These are phyloP conservation scores for Sutorius eximius DNA, from an alignment of 1,284 basidiomycete genomes.

Conservation along the genomic window DNA sequence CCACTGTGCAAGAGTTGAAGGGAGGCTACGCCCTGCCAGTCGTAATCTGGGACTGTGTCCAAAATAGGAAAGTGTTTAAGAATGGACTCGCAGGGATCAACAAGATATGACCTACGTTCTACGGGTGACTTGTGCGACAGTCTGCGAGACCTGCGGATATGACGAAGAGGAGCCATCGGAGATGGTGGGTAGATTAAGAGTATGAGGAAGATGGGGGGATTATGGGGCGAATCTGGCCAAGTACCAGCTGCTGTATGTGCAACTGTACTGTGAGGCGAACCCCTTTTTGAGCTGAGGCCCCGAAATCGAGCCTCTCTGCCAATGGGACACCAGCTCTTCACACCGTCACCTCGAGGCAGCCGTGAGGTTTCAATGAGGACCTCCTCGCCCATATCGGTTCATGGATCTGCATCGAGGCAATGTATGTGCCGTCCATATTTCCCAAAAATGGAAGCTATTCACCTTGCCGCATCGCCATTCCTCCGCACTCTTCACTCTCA, in stretches of 20 bases:
- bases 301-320: constrained; percentile 20
- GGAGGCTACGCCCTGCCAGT: constrained; percentile 18
- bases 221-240: neutral
- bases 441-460: constrained; percentile 18
- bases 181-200: neutral
- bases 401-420: constrained; percentile 27
- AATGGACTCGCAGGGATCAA: constrained; percentile 21
- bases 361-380: constrained; percentile 29
- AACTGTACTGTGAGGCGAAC: constrained; percentile 10
- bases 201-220: neutral
- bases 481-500: constrained; percentile 5
- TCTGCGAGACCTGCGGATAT: constrained; percentile 38
- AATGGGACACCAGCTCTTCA: constrained; percentile 29
- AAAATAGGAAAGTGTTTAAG: constrained; percentile 36
- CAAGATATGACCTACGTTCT: constrained; percentile 26
- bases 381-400: constrained; percentile 24
- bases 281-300: constrained; percentile 39
- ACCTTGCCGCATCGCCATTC: neutral
- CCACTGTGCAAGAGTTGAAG: constrained; percentile 12
- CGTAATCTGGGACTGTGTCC: constrained; percentile 29
- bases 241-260: constrained; percentile 10
- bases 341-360: constrained; percentile 40
- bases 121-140: constrained; percentile 40
- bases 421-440: neutral
- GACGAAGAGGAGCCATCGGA: constrained; percentile 36